These are phyloP conservation scores for Erodium trifolium DNA, from an alignment of 441 rosid genomes.

Conservation along the genomic window DNA sequence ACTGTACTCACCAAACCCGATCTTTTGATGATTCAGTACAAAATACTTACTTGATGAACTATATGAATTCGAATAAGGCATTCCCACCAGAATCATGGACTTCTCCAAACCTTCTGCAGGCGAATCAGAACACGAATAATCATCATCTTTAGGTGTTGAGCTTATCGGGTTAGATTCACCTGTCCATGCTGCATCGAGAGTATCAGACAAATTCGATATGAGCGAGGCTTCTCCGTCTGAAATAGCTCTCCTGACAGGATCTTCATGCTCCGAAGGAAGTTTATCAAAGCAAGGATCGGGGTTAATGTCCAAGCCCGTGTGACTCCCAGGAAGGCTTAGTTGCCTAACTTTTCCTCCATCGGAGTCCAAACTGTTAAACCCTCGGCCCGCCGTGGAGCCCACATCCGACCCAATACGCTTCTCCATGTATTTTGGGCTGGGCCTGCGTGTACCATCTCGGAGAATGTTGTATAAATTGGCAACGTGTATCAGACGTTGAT, in stretches of 20 bases:
- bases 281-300: slow-evolving; percentile 29
- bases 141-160: slow-evolving; percentile 27
- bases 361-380: slow-evolving; percentile 32
- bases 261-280: slow-evolving; percentile 29
- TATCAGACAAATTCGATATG: slow-evolving; percentile 54
- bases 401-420: slow-evolving; percentile 35
- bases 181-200: slow-evolving; percentile 92
- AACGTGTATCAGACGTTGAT: slow-evolving; percentile 64
- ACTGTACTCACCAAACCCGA: slow-evolving; percentile 53
- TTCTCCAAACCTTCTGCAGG: slow-evolving; percentile 52
- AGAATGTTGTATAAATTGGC: slow-evolving; percentile 31
- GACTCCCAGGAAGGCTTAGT: not conserved
- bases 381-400: slow-evolving; percentile 24
- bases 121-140: slow-evolving; percentile 33
- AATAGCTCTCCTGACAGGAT: slow-evolving; percentile 42
- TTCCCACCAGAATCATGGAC: slow-evolving; percentile 47
- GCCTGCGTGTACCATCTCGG: slow-evolving; percentile 30
- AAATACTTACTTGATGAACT: slow-evolving; percentile 52
- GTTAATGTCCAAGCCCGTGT: not conserved
- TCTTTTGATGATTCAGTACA: slow-evolving; percentile 54
- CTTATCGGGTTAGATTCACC: slow-evolving; percentile 36
- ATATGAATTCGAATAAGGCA: slow-evolving; percentile 65
- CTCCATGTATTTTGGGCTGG: slow-evolving; percentile 33
- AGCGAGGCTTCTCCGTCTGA: slow-evolving; percentile 65
- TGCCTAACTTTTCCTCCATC: not conserved